A percentile compares a stretch with the other conserved stretches of the same genome.
These are phyloP conservation scores for Solidago caesia DNA, from an alignment of 129 eudicot species.

Conservation along the genomic window DNA sequence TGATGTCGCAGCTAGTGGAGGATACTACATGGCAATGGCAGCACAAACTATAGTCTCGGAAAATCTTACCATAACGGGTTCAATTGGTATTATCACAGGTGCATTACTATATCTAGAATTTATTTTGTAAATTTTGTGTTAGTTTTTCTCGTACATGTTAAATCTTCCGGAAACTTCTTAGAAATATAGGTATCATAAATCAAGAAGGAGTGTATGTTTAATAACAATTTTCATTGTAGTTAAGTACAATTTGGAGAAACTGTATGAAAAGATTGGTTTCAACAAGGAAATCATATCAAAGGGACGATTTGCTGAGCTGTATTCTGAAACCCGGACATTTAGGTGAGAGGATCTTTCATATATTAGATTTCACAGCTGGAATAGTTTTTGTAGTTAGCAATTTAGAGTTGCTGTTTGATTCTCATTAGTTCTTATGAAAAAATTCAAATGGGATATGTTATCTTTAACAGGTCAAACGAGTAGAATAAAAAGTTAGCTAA, in stretches of 20 bases:
- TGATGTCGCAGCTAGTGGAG: slow-evolving; percentile 91
- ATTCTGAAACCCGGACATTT: slow-evolving; percentile 71
- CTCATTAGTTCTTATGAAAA: too few relatives aligned
- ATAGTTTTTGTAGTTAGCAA: not conserved
- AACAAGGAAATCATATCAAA: slow-evolving; percentile 86
- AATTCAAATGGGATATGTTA: too few relatives aligned
- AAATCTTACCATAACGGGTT: slow-evolving; percentile 79
- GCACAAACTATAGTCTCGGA: slow-evolving; percentile 72
- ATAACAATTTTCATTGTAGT: slow-evolving; percentile 37
- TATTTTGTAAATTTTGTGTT: not conserved
- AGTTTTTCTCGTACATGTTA: not conserved
- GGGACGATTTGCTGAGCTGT: slow-evolving; percentile 77
- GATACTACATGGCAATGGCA: slow-evolving; percentile 95
- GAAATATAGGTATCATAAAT: not conserved
- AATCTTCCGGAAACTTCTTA: not conserved
- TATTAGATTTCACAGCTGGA: not conserved
- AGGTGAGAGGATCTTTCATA: slow-evolving; percentile 43
- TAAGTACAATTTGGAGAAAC: slow-evolving; percentile 59
- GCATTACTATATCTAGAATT: not conserved
- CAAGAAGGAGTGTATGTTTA: not conserved
- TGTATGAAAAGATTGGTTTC: slow-evolving; percentile 84
- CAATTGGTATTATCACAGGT: slow-evolving; percentile 90
- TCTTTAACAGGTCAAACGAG: too few relatives aligned
- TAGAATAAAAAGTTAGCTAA: too few relatives aligned
- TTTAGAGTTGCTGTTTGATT: too few relatives aligned